A percentile compares a stretch with the other conserved stretches of the same genome.
These are phyloP conservation scores for Leccinellum luteum DNA, from an alignment of 768 basidiomycete genomes.

Conservation along the genomic window DNA sequence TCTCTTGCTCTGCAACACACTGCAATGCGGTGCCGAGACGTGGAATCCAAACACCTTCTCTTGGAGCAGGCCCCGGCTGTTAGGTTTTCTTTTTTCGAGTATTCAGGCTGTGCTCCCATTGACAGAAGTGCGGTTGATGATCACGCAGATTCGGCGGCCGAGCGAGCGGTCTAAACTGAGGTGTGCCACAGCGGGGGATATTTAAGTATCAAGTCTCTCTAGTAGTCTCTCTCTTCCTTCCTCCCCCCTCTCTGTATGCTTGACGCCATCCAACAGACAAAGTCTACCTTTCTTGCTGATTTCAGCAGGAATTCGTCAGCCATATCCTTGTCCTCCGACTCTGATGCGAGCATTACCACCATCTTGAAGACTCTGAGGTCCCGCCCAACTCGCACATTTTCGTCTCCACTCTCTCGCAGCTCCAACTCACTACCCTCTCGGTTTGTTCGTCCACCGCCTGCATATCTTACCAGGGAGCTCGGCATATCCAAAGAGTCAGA, in stretches of 20 bases:
- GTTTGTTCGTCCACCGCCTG: conserved; percentile 43
- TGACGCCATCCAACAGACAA: no score
- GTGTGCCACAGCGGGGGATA: conserved; percentile 7
- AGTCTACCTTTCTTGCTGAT: no score
- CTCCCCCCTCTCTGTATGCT: neutral
- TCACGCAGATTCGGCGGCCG: no score
- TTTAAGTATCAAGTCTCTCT: conserved; percentile 3
- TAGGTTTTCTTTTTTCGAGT: no score
- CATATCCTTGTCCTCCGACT: conserved; percentile 64
- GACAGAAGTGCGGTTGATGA: no score
- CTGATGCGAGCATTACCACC: conserved; percentile 42
- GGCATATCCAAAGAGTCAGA: conserved; percentile 36
- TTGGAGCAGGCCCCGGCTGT: no score
- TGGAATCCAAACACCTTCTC: no score
- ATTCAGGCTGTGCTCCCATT: no score
- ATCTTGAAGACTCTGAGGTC: conserved; percentile 43
- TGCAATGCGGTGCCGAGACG: no score
- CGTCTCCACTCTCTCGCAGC: conserved; percentile 58
- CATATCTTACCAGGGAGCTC: conserved; percentile 57
- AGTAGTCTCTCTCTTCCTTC: neutral
- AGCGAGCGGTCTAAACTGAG: no score
- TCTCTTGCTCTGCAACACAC: no score
- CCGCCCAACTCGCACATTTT: conserved; percentile 60
- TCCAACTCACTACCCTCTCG: conserved; percentile 41
- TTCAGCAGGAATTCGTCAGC: conserved; percentile 75